These are phyloP conservation scores for Xylaria multiplex DNA, from an alignment of 2,329 filamentous ascomycete species.

Conservation along the genomic window DNA sequence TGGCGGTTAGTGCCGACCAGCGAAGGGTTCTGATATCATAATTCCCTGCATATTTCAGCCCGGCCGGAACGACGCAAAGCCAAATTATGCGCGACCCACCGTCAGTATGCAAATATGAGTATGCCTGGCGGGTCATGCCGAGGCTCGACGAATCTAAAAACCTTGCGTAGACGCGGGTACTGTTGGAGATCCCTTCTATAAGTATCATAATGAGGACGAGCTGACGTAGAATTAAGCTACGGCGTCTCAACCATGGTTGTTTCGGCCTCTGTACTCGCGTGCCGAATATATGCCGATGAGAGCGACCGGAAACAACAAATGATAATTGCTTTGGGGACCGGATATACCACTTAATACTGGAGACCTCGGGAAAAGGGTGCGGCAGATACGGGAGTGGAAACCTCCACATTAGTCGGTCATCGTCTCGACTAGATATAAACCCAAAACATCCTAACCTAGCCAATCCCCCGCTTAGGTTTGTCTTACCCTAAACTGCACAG, in stretches of 20 bases:
- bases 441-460: too few relatives aligned
- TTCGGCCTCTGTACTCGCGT: conserved; percentile 25
- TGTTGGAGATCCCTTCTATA: background rate
- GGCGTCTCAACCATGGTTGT: background rate
- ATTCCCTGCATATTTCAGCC: background rate
- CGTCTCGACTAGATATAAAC: too few relatives aligned
- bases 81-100: background rate
- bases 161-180: background rate
- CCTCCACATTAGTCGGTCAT: background rate
- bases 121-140: background rate
- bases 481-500: too few relatives aligned
- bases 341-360: background rate
- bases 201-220: conserved; percentile 3
- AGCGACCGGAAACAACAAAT: conserved; percentile 4
- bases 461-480: too few relatives aligned
- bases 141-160: conserved; percentile 13
- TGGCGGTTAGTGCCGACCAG: conserved; percentile 6
- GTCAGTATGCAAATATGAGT: background rate
- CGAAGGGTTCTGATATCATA: conserved; percentile 13
- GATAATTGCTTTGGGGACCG: background rate
- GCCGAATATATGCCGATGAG: conserved; percentile 25
- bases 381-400: background rate
- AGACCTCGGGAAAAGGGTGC: background rate
- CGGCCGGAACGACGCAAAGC: conserved; percentile 1
- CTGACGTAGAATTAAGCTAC: conserved; percentile 13